phyloP scores from a whole-genome alignment of 2,329 filamentous ascomycete genomes.

The Colletotrichum australisinense region DNA sequence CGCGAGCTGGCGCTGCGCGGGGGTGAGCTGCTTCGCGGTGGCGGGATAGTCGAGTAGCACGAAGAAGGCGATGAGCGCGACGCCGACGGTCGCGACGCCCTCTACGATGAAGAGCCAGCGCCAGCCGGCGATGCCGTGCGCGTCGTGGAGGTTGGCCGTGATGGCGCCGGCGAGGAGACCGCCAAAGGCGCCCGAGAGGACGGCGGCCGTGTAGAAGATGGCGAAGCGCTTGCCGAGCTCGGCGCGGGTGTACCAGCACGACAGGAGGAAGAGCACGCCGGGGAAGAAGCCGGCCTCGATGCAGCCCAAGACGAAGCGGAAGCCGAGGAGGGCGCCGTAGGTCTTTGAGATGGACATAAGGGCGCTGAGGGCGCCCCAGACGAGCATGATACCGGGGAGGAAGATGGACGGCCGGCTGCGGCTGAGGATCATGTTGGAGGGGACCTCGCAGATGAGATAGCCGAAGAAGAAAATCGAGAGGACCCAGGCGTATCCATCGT shows the following conservation, averaged over 20 bases:
- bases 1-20: slow-evolving; percentile 71
- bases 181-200: slow-evolving; percentile 64
- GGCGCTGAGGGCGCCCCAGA: slow-evolving; percentile 58
- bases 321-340: slow-evolving; percentile 58
- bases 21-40: slow-evolving; percentile 67
- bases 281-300: slow-evolving; percentile 64
- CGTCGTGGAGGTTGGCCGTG: slow-evolving; percentile 57
- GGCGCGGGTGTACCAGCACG: slow-evolving; percentile 62
- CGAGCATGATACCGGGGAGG: slow-evolving; percentile 61
- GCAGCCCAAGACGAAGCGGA: slow-evolving; percentile 59
- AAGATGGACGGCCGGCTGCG: slow-evolving; percentile 61
- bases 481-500: slow-evolving; percentile 60
- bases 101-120: slow-evolving; percentile 67
- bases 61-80: slow-evolving; percentile 71
- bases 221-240: slow-evolving; percentile 60
- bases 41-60: slow-evolving; percentile 78
- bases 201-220: slow-evolving; percentile 67
- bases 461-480: slow-evolving; percentile 66
- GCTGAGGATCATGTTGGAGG: slow-evolving; percentile 64
- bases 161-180: slow-evolving; percentile 60
- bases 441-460: slow-evolving; percentile 65
- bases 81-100: slow-evolving; percentile 74
- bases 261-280: slow-evolving; percentile 63
- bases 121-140: slow-evolving; percentile 61
- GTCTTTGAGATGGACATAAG: slow-evolving; percentile 61